phyloP scores from a whole-genome alignment of 1,139 yeast genomes.

The Blastobotrys serpentis region DNA sequence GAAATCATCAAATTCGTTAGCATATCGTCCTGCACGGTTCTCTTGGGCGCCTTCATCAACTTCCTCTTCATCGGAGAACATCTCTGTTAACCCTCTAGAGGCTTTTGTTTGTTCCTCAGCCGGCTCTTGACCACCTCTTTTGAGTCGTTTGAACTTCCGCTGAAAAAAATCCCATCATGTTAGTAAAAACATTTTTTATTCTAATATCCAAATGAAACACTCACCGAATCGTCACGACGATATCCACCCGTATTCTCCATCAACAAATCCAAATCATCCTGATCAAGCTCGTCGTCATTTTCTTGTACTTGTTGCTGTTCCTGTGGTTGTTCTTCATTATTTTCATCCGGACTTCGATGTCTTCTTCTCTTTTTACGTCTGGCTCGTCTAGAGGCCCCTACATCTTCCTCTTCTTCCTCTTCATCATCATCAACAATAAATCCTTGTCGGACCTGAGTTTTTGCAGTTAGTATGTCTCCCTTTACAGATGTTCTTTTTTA shows the following conservation, averaged over 20 bases:
- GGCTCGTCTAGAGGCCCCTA: constrained; percentile 30
- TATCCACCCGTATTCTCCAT: constrained; percentile 84
- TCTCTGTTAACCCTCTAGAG: constrained; percentile 60
- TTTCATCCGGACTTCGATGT: constrained; percentile 17
- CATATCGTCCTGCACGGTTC: constrained; percentile 18
- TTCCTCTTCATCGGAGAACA: constrained; percentile 78
- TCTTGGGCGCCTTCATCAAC: constrained; percentile 37
- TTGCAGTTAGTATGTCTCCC: constrained; percentile 8
- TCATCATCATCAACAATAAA: constrained; percentile 93
- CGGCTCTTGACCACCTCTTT: constrained; percentile 46
- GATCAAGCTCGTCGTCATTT: constrained; percentile 67
- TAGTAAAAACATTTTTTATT: no score
- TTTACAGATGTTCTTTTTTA: not conserved
- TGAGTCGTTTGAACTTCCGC: constrained; percentile 72
- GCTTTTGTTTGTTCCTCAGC: constrained; percentile 31
- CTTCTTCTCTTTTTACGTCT: constrained; percentile 62
- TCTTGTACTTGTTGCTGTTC: constrained; percentile 17
- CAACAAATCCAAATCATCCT: constrained; percentile 88
- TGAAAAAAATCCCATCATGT: no score
- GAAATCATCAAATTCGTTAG: constrained; percentile 93
- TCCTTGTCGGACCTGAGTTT: constrained; percentile 76
- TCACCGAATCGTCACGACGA: constrained; percentile 34
- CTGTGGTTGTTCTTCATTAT: constrained; percentile 26
- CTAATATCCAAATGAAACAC: no score
- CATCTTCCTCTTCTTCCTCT: constrained; percentile 52